These are phyloP conservation scores for Bruguiera hainesii DNA, from an alignment of 441 rosid genomes.

Conservation along the genomic window DNA sequence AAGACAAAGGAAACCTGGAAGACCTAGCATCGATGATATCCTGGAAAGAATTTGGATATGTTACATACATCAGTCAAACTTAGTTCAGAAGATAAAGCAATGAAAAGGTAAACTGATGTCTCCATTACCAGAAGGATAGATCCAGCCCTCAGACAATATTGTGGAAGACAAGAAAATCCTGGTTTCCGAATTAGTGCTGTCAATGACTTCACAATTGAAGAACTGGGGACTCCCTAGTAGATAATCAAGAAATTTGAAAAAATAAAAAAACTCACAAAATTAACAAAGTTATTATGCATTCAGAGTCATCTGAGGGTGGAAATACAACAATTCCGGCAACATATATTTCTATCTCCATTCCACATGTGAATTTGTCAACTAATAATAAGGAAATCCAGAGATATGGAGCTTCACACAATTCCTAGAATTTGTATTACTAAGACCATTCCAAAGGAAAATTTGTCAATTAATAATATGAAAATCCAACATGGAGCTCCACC, in stretches of 20 bases:
- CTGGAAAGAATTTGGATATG: slow-evolving; percentile 39
- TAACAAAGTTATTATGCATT: not conserved
- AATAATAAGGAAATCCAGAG: no score
- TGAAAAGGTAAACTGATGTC: slow-evolving; percentile 7
- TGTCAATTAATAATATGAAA: no score
- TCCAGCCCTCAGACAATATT: slow-evolving; percentile 72
- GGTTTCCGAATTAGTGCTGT: slow-evolving; percentile 59
- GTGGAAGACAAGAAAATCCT: slow-evolving; percentile 67
- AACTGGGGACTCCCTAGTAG: slow-evolving; percentile 63
- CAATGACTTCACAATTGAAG: slow-evolving; percentile 62
- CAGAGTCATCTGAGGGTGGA: not conserved
- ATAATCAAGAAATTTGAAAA: slow-evolving; percentile 10
- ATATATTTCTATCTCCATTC: no score
- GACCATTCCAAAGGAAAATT: no score
- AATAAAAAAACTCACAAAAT: slow-evolving; percentile 8
- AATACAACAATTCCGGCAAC: no score
- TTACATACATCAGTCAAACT: not conserved
- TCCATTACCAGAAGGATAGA: slow-evolving; percentile 71
- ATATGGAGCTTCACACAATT: no score
- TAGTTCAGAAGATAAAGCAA: slow-evolving; percentile 5
- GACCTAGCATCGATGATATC: slow-evolving; percentile 73
- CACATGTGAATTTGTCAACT: no score
- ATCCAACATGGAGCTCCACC: no score
- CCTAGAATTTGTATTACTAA: no score
- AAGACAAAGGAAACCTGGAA: slow-evolving; percentile 65